Base-by-base conservation (phyloP, 2,329 filamentous ascomycete species). In the Furcasterigmium furcatum region DNA sequence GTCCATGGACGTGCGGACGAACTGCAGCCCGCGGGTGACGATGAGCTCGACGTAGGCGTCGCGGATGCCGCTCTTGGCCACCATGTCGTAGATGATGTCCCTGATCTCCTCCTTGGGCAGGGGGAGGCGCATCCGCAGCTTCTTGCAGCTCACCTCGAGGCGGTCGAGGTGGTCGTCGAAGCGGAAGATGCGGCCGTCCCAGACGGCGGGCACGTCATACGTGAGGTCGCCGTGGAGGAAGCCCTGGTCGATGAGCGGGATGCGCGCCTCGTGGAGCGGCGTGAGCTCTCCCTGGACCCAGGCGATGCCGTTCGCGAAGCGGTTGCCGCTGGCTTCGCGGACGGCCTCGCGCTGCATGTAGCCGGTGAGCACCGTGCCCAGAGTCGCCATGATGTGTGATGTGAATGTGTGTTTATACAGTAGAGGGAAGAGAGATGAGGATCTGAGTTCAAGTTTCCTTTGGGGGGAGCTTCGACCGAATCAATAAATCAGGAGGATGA, bases 141-240 rank as follows among this genome's bases (percentile, higher is more conserved):
- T 77, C 9, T 48, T 51, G 51, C 71, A 74, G 53, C 65, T 71
- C 0, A 52, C 51, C n/a, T 71, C 63, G 1, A 77, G 57, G 6
- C 74, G 67, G 18, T 56, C 53, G 2, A 77, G 52, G 48, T 77
- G 74, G 45, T 77, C 71, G 36, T 76, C 70, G 0, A 77, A 67
- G 1, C 74, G 73, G 59, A 77, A 77, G 53, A 73, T 73, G 2
- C 69, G 70, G 0, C 73, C 71, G 40, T 76, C 71, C 74, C 74
- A 77, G 21, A 76, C 70, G 0, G 72, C 57, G 1, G 73, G 71
- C 0, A 77, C 74, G 41, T 77, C 74, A 54, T 77, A 77, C 1
- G 74, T 77, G 2, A 77, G 53, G 38, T 77, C 74, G 56, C 72
- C 69, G 54, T 72, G 73, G 52, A 77, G 55, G 55, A 78, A 78